Percentiles rank a stretch among this genome's conserved stretches.
Evolutionary conservation across 2,329 filamentous ascomycete genomes (phyloP).

Genomic region (Thielaviopsis ethacetica): DNA sequence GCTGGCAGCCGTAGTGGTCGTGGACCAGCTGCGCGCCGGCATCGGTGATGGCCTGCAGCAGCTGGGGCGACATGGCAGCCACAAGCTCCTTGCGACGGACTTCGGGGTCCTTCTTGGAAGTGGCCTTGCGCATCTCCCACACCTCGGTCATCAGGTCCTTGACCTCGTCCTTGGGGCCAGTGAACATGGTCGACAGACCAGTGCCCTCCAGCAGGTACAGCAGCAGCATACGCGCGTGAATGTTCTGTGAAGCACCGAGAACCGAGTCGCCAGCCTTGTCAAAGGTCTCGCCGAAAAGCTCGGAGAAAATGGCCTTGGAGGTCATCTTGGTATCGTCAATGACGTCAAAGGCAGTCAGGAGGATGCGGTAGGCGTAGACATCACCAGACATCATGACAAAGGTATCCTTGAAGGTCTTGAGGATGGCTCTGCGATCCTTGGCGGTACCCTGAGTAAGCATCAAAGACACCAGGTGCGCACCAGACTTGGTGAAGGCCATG

Average conservation of each 20-base stretch:
- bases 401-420: slow-evolving; percentile 82
- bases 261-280: slow-evolving; percentile 48
- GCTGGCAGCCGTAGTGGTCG: slow-evolving; percentile 72
- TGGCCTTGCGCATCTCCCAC: slow-evolving; percentile 61
- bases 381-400: slow-evolving; percentile 76
- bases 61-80: slow-evolving; percentile 52
- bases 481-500: slow-evolving; percentile 85
- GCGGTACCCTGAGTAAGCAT: slow-evolving; percentile 70
- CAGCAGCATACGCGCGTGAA: slow-evolving; percentile 48
- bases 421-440: slow-evolving; percentile 81
- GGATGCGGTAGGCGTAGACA: slow-evolving; percentile 57
- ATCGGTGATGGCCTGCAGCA: slow-evolving; percentile 57
- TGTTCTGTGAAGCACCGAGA: slow-evolving; percentile 46
- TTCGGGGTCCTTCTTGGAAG: slow-evolving; percentile 83
- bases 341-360: slow-evolving; percentile 76
- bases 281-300: slow-evolving; percentile 60
- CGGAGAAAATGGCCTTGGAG: slow-evolving; percentile 70
- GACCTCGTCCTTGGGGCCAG: slow-evolving; percentile 51
- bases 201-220: slow-evolving; percentile 67
- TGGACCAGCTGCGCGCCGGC: slow-evolving; percentile 52
- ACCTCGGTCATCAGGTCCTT: slow-evolving; percentile 45
- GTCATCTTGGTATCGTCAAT: slow-evolving; percentile 88
- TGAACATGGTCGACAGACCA: slow-evolving; percentile 42
- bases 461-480: slow-evolving; percentile 65
- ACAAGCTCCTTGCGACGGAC: slow-evolving; percentile 61